Base-by-base conservation (phyloP, 495 filamentous ascomycete genomes). In the Penicillium roqueforti region DNA sequence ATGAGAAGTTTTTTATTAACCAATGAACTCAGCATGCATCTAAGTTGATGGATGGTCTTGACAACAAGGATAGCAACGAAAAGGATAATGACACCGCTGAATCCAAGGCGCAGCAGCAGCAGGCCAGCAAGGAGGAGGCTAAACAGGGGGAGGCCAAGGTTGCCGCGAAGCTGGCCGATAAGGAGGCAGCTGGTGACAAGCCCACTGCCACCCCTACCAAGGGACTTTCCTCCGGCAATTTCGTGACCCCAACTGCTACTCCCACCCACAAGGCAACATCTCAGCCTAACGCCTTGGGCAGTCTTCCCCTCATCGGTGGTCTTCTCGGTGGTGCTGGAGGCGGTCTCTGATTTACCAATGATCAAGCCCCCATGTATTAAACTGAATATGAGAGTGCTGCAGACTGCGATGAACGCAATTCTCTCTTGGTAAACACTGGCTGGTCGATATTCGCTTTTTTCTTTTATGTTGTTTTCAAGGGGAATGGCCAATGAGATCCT, bases 281-380 rank as follows among this genome's bases (percentile, higher is more conserved):
- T 20, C 43, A 69, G 59, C 47, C 68, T 26, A 65, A 67, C 20
- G 52, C 58, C 2, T 42, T 72, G 23, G 58, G 61, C 19, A 66
- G 57, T 3, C 13, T 74, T 23, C 71, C 71, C 20, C n/a, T 74
- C 16, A 38, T 74, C 14, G 71, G 71, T 45, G 53, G 57, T 14
- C 34, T 73, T n/a, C 48, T 72, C 6, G 54, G 56, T 25, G 53
- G 57, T 11, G 53, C 56, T 37, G 67, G 66, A 19, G 38, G 49
- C 28, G 11, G 32, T 34, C 41, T 65, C 39, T 66, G 56, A 57
- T 4, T 29, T 4, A 32, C 18, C 1, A 19, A 4, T 26, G 26
- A 29, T 32, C 7, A 7, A 53, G 11, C 16, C 2, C 6, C 14
- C 3, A 9, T 2, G 5, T 22, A 19, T 34, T 11, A 11, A 22